Evolutionary conservation across 2,329 filamentous ascomycete genomes (phyloP), one percentile per base, ranked within the genome.

Genomic region (Metarhizium anisopliae): DNA sequence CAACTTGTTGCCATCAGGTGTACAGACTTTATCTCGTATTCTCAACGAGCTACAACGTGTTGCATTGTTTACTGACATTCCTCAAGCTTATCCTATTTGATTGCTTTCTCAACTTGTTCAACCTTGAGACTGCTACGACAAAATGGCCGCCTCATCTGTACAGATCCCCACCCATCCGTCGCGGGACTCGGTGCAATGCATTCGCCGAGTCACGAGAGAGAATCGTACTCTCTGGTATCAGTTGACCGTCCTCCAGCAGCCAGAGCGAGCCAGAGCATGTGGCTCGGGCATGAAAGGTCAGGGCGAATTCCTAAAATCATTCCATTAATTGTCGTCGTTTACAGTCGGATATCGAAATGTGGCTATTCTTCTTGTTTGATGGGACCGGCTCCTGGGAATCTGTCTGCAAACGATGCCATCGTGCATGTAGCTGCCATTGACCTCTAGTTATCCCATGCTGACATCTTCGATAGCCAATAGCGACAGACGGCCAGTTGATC

Each of bases 221-320:
- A 89, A 89, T 59, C 84, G 89, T 63, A 84, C 79, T 60, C 81
- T 96, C 62, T 90, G 84, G 67, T 97, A 97, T 72, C 79, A 82
- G 61, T 77, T 97, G 70, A 84, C 83, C 58, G 91, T 97, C 55
- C 85, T 96, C 64, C 94, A 99, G 73, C 90, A 97, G 70, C 94
- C 94, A 20, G 88, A 95, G 74, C 89, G 92, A 66, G 93, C 94
- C 52, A 83, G 94, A 77, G 94, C 94, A 55, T 99, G 94, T 71
- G 94, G 94, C 66, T 92, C 91, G 55, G 94, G 94, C 58, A 90
- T 90, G 54, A 97, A 97, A 76, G 95, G 90, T 95, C 79, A 73
- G 86, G 64, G 45, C 38, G 45, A 29, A 49, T 30, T 16, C 11
- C 25, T 49, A 8, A 29, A 13, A 14, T 6, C 45, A 49, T 30